Evolutionary conservation across 2,329 filamentous ascomycete genomes (phyloP).

Genomic region (Botrytis byssoidea): DNA sequence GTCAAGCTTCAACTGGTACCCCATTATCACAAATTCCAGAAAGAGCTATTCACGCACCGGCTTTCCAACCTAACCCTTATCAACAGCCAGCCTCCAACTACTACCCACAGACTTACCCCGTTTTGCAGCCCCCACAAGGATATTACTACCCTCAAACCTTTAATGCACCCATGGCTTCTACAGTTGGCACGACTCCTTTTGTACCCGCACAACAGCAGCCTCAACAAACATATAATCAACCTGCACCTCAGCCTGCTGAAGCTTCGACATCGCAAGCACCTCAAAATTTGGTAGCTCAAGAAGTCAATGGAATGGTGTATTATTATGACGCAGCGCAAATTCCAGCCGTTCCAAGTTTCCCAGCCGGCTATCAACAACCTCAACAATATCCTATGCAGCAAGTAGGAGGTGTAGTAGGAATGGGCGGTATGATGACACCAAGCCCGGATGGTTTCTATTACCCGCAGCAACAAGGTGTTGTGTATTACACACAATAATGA

Average conservation of each 20-base stretch:
- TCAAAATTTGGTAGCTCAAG: constrained; percentile 70
- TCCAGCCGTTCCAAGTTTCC: constrained; percentile 43
- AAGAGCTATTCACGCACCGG: constrained; percentile 82
- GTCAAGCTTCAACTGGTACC: constrained; percentile 70
- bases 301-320: constrained; percentile 94
- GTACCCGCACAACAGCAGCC: constrained; percentile 34
- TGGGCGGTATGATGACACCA: constrained; percentile 78
- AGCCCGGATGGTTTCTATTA: constrained; percentile 71
- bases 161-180: constrained; percentile 46
- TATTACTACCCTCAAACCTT: constrained; percentile 68
- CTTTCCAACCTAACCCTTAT: constrained; percentile 78
- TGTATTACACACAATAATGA: constrained; percentile 60
- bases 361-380: constrained; percentile 48
- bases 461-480: constrained; percentile 54
- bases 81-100: constrained; percentile 52
- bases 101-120: constrained; percentile 54
- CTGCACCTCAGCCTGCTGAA: constrained; percentile 27
- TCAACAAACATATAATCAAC: constrained; percentile 34
- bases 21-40: constrained; percentile 91
- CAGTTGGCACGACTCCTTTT: constrained; percentile 35
- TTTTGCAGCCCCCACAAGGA: constrained; percentile 55
- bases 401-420: constrained; percentile 58
- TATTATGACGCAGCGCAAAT: constrained; percentile 84
- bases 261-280: constrained; percentile 39
- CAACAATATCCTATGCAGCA: constrained; percentile 55